phyloP scores from a whole-genome alignment of 2,329 filamentous ascomycete species.

The Cordyceps cateniannulata region DNA sequence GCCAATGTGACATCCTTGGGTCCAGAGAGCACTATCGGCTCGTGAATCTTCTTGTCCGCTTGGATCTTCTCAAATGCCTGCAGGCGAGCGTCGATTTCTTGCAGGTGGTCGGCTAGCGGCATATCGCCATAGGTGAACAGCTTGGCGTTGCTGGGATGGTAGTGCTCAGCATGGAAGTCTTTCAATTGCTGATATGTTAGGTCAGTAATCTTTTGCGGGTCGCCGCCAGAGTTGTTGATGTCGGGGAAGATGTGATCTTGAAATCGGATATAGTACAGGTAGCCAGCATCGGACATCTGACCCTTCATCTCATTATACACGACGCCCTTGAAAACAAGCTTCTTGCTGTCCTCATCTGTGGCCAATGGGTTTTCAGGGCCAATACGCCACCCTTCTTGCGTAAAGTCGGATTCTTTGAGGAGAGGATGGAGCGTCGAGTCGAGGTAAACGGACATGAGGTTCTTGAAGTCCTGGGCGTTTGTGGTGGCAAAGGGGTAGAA shows the following conservation, averaged over 20 bases:
- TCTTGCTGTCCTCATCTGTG: slow-evolving; percentile 50
- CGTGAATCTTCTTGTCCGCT: slow-evolving; percentile 66
- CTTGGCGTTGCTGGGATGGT: slow-evolving; percentile 96
- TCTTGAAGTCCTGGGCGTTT: slow-evolving; percentile 90
- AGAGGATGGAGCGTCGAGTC: slow-evolving; percentile 89
- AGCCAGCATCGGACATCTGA: slow-evolving; percentile 95
- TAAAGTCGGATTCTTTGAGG: slow-evolving; percentile 84
- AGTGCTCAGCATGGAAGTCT: slow-evolving; percentile 85
- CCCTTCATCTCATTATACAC: slow-evolving; percentile 99
- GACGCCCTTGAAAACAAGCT: slow-evolving; percentile 90
- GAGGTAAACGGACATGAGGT: slow-evolving; percentile 92
- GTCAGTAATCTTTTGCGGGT: slow-evolving; percentile 93
- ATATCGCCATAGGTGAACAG: slow-evolving; percentile 94
- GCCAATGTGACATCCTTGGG: slow-evolving; percentile 64
- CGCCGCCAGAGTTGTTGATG: slow-evolving; percentile 94
- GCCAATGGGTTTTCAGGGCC: slow-evolving; percentile 81
- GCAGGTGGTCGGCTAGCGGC: slow-evolving; percentile 73
- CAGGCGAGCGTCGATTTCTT: slow-evolving; percentile 70
- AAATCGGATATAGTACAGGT: slow-evolving; percentile 92
- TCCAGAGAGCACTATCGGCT: slow-evolving; percentile 66
- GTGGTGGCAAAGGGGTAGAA: slow-evolving; percentile 98
- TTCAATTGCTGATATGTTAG: slow-evolving; percentile 85
- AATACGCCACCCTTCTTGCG: slow-evolving; percentile 94
- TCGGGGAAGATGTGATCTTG: slow-evolving; percentile 91
- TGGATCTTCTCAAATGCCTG: slow-evolving; percentile 64